Percentiles rank a stretch among this genome's conserved stretches.
Conservation (phyloP, 164 flowering plant species). For the Vitis rupestris region DNA sequence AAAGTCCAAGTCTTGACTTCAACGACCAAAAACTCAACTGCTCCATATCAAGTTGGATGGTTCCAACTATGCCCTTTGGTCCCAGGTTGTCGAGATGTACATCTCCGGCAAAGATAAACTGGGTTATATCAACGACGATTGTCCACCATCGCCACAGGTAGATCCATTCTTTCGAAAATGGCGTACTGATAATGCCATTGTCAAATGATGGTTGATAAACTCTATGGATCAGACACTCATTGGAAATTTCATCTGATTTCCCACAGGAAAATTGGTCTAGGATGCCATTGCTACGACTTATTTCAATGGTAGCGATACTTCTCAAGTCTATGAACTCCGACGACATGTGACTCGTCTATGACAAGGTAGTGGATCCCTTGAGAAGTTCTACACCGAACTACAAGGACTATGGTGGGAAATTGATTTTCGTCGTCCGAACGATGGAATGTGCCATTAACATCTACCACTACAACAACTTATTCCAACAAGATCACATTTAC, state of each 20-base stretch:
- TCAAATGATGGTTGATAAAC: not conserved
- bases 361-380: slow-evolving; percentile 1
- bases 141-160: not conserved
- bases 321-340: slow-evolving; percentile 5
- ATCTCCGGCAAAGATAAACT: too few relatives aligned
- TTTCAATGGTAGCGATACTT: slow-evolving; percentile 9
- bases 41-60: slow-evolving; percentile 14
- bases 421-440: too few relatives aligned
- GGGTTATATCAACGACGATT: not conserved
- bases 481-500: too few relatives aligned
- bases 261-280: not conserved
- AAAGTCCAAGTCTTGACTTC: too few relatives aligned
- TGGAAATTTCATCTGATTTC: not conserved
- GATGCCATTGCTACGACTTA: slow-evolving; percentile 5
- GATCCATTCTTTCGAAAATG: not conserved
- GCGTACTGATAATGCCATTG: slow-evolving; percentile 1
- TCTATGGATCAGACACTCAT: not conserved
- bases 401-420: too few relatives aligned
- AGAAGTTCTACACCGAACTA: not conserved
- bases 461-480: too few relatives aligned
- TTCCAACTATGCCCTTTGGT: slow-evolving; percentile 17
- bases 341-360: not conserved
- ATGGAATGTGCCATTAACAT: too few relatives aligned
- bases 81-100: slow-evolving; percentile 6
- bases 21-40: not conserved